Conservation (phyloP, 257 asterid genomes). For the Nicotiana otophora region DNA sequence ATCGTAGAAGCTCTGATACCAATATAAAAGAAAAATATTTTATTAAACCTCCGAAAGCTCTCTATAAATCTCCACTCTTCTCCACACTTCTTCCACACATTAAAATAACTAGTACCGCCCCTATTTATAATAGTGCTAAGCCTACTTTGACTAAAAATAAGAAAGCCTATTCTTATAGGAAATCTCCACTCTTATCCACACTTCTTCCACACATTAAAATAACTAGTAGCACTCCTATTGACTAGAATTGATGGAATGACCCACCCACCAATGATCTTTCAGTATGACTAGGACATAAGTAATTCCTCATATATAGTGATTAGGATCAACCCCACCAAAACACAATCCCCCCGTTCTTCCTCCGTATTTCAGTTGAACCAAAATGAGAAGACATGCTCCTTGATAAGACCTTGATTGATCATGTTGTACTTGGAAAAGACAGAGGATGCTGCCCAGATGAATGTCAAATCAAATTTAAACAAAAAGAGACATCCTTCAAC, state of each 20-base stretch:
- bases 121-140: no score
- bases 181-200: no score
- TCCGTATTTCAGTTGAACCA: slow-evolving; percentile 77
- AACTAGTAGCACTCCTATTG: no score
- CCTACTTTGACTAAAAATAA: no score
- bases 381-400: slow-evolving; percentile 86
- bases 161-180: no score
- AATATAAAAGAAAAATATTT: no score
- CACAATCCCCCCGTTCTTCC: slow-evolving; percentile 79
- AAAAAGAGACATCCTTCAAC: background rate
- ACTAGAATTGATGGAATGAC: slow-evolving; percentile 11
- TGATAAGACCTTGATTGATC: slow-evolving; percentile 83
- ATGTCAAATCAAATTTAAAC: background rate
- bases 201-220: no score
- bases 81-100: no score
- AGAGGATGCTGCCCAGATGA: background rate
- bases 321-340: slow-evolving; percentile 94
- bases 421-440: slow-evolving; percentile 62
- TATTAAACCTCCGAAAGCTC: no score
- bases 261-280: slow-evolving; percentile 97
- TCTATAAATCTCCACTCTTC: no score
- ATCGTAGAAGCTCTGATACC: no score
- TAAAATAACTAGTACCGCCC: no score
- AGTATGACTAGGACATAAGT: slow-evolving; percentile 69
- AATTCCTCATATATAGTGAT: slow-evolving; percentile 77